A percentile compares a stretch with the other conserved stretches of the same genome.
phyloP scores from a whole-genome alignment of 148 eudicot species.

The Heliosperma pusillum region DNA sequence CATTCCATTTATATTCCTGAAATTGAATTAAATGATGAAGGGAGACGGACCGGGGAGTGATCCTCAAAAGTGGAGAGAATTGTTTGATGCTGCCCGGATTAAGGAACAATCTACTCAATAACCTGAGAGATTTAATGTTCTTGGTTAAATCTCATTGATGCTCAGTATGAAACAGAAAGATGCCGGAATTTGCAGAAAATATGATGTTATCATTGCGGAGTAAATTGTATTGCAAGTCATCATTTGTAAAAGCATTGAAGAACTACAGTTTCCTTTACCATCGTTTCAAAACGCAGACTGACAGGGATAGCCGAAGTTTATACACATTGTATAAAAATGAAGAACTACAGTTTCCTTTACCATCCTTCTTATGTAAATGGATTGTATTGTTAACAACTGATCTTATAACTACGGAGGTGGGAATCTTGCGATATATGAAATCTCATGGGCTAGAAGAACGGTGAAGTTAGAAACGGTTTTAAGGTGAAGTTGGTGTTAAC shows the following conservation, averaged over 20 bases:
- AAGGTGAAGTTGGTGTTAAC: too few species aligned
- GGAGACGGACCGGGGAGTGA: constrained; percentile 95
- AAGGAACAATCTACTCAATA: constrained; percentile 1
- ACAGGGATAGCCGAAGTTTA: not conserved
- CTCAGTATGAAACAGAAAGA: not conserved
- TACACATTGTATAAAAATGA: not conserved
- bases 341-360: too few species aligned
- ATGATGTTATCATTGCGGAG: not conserved
- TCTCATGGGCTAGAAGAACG: too few species aligned
- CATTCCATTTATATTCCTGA: not conserved
- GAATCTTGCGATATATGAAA: too few species aligned
- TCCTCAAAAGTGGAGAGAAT: constrained; percentile 63
- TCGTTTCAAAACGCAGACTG: not conserved
- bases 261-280: not conserved
- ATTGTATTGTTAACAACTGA: too few species aligned
- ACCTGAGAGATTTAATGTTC: not conserved
- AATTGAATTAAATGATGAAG: constrained; percentile 43
- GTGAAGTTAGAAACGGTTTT: too few species aligned
- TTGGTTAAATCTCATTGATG: not conserved
- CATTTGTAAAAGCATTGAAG: not conserved
- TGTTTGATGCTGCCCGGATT: constrained; percentile 59
- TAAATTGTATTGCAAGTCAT: not conserved
- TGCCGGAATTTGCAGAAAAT: not conserved
- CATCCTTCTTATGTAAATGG: too few species aligned
- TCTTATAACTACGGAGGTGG: too few species aligned